phyloP scores from a whole-genome alignment of 768 basidiomycete species.

The Candolleomyces eurysporus region DNA sequence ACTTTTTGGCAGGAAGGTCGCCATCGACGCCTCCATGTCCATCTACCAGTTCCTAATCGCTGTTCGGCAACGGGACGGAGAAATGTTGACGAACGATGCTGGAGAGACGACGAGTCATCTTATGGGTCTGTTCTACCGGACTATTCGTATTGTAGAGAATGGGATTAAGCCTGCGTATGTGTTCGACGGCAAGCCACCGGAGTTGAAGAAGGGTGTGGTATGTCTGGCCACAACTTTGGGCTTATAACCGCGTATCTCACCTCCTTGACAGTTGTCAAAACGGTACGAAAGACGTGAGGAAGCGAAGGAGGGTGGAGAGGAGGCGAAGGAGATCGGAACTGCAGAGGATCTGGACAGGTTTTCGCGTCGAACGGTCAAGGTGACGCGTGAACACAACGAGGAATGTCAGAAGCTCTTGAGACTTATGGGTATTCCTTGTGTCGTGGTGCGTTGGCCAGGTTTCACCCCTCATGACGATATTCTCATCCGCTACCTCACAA shows the following conservation, averaged over 20 bases:
- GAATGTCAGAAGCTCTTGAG: slow-evolving; percentile 85
- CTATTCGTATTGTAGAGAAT: slow-evolving; percentile 96
- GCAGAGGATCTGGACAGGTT: slow-evolving; percentile 91
- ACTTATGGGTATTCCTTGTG: slow-evolving; percentile 96
- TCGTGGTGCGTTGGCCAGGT: slow-evolving; percentile 69
- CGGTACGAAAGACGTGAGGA: slow-evolving; percentile 90
- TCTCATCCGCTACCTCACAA: too few species aligned
- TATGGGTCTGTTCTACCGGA: slow-evolving; percentile 98
- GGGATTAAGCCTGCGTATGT: slow-evolving; percentile 98
- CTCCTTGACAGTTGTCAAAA: slow-evolving; percentile 74
- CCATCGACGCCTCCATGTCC: slow-evolving; percentile 97
- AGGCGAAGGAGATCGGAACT: slow-evolving; percentile 95
- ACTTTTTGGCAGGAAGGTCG: slow-evolving; percentile 96
- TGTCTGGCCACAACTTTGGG: slow-evolving; percentile 30
- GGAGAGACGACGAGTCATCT: slow-evolving; percentile 98
- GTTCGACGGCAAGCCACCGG: slow-evolving; percentile 98
- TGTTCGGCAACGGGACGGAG: slow-evolving; percentile 93
- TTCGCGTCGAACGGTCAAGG: slow-evolving; percentile 87
- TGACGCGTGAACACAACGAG: slow-evolving; percentile 94
- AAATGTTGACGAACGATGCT: slow-evolving; percentile 94
- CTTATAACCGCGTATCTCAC: slow-evolving; percentile 1
- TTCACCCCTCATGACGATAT: too few species aligned
- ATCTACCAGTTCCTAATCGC: slow-evolving; percentile 99
- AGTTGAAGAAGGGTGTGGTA: slow-evolving; percentile 95
- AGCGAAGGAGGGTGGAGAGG: slow-evolving; percentile 92